Conservation (phyloP, 768 basidiomycete genomes). For the Agaricus blazei region DNA sequence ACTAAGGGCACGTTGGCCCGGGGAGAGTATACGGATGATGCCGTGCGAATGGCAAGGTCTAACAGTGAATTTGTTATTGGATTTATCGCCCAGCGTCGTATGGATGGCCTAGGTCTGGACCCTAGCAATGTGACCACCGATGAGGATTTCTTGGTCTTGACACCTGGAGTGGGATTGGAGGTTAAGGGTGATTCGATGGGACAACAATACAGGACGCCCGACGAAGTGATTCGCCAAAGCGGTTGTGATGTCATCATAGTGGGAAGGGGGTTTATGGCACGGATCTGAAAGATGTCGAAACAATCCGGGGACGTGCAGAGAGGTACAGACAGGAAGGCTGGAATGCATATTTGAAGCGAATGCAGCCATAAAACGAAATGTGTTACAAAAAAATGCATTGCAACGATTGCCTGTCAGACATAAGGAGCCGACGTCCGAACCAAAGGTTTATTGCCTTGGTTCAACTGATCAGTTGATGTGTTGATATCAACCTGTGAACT, state of each 20-base stretch:
- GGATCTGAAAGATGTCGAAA: conserved; percentile 35
- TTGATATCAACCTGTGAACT: not conserved
- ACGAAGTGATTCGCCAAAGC: conserved; percentile 70
- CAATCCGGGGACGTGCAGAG: conserved; percentile 65
- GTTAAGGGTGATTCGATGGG: conserved; percentile 80
- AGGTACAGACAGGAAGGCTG: conserved; percentile 85
- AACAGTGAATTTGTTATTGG: conserved; percentile 89
- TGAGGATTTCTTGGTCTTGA: conserved; percentile 87
- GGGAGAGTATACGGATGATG: conserved; percentile 77
- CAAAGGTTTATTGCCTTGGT: not conserved
- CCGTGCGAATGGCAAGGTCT: conserved; percentile 82
- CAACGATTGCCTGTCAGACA: too few species aligned
- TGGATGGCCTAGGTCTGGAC: conserved; percentile 59
- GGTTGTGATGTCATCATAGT: conserved; percentile 98
- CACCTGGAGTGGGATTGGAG: conserved; percentile 90
- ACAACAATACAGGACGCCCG: conserved; percentile 91
- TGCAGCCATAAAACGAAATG: conserved; percentile 13
- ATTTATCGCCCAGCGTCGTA: conserved; percentile 86
- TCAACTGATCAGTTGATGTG: not conserved
- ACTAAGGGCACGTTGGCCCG: conserved; percentile 81
- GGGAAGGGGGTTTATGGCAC: conserved; percentile 91
- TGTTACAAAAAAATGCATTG: too few species aligned
- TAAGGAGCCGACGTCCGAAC: not conserved
- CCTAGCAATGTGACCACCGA: conserved; percentile 27
- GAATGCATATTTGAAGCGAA: conserved; percentile 77